Evolutionary conservation across 2,329 filamentous ascomycete species (phyloP), one percentile per base, ranked within the genome.

Genomic region (Talaromyces funiculosus): DNA sequence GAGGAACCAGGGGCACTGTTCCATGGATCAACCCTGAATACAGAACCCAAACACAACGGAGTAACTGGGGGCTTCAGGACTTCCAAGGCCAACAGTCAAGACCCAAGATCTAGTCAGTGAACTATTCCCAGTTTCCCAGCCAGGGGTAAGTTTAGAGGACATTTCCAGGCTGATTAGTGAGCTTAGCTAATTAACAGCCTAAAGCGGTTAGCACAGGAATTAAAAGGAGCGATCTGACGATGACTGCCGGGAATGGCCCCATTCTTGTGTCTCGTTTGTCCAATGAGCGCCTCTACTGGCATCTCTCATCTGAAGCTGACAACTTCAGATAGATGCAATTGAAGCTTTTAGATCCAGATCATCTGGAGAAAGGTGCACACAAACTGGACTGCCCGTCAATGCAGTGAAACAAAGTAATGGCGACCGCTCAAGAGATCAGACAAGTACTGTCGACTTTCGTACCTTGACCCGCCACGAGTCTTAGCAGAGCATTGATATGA

Each of bases 221-320:
- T 33, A 22, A 33, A 51, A 33, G 26, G 47, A 51, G 26, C 33
- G 20, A 55, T 55, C 53, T 53, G 51, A 24, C 33, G 31, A 47
- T 47, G 43, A 47, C 53, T 40, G 16, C 37, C 14, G 53, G 54
- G 26, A 42, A 57, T 57, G 40, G 20, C 40, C 53, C 54, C 54
- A 57, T 33, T 47, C 29, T 35, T 26, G 7, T 24, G 10, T 18
- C 24, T 20, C 35, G 40, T 43, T 43, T 18, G 37, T 22, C 53
- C 53, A 56, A 56, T 56, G 24, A 56, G 31, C 24, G 24, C 22
- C 14, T 26, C 38, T 40, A 22, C 53, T 55, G 6, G 14, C 22
- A 55, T 29, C 40, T 56, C 35, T 20, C 45, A 20, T 33, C 45
- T 18, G 9, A 33, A 20, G 45, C 31, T 18, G n/a, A 18, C 45